These are phyloP conservation scores for Rhexocercosporidium sp. DNA, from an alignment of 2,329 filamentous ascomycete genomes.

Conservation along the genomic window DNA sequence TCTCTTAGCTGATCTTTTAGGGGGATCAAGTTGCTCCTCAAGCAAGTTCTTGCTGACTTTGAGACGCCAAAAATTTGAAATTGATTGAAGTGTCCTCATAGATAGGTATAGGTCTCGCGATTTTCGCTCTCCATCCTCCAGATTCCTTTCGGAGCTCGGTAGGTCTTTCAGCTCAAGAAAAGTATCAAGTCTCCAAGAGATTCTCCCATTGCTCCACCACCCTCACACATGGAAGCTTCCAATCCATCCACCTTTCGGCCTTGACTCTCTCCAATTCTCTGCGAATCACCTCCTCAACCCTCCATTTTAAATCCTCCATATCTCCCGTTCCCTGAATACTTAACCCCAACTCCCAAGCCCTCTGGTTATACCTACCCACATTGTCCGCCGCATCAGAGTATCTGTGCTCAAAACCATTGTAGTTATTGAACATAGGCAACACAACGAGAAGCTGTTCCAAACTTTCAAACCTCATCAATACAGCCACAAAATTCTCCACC, in stretches of 20 bases:
- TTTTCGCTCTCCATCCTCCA: no score
- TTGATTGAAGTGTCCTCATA: no score
- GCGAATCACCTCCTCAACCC: neutral
- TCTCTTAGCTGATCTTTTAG: no score
- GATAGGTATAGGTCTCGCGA: no score
- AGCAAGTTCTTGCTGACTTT: no score
- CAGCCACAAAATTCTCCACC: neutral
- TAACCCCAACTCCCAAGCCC: neutral
- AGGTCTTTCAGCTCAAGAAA: neutral
- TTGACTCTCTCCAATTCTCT: neutral
- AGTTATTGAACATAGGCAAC: neutral
- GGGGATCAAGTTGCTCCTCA: no score
- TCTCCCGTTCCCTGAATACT: neutral
- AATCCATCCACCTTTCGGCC: neutral
- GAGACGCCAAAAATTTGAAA: no score
- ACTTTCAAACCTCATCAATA: neutral
- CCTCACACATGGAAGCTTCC: neutral
- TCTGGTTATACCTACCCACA: neutral
- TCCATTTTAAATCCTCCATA: neutral
- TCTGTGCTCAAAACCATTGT: neutral
- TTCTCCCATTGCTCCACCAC: neutral
- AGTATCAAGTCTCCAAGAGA: neutral
- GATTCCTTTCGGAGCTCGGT: no score
- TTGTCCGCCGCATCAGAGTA: neutral
- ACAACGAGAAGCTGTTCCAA: neutral